Conservation (phyloP, 2,329 filamentous ascomycete genomes). For the Fusarium mangiferae region DNA sequence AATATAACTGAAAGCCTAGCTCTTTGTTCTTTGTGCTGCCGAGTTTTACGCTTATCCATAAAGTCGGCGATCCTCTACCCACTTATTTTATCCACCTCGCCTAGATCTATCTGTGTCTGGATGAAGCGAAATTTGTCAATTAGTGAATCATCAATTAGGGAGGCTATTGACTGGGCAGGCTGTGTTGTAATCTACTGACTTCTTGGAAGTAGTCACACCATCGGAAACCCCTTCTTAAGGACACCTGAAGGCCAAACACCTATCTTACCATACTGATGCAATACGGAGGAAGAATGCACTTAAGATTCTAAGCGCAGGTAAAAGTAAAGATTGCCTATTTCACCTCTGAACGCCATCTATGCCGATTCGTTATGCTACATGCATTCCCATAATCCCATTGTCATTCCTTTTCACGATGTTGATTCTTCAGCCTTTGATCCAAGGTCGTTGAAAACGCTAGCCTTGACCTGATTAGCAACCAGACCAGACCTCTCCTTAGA, state of each 20-base stretch:
- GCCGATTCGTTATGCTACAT: slow-evolving; percentile 35
- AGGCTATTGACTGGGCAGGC: background rate
- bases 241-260: background rate
- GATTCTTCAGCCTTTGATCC: slow-evolving; percentile 36
- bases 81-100: slow-evolving; percentile 1
- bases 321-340: slow-evolving; percentile 26
- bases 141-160: background rate
- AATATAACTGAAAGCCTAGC: background rate
- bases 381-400: slow-evolving; percentile 31
- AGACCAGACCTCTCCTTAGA: slow-evolving; percentile 71
- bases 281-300: background rate
- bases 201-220: background rate
- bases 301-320: background rate
- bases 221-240: background rate
- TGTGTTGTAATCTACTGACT: background rate
- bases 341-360: slow-evolving; percentile 46
- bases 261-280: background rate
- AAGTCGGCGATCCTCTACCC: background rate
- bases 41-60: background rate
- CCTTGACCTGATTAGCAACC: slow-evolving; percentile 71
- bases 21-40: background rate
- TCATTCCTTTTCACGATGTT: slow-evolving; percentile 22
- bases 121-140: slow-evolving; percentile 1
- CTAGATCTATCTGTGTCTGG: background rate
- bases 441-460: slow-evolving; percentile 66